These are phyloP conservation scores for Ichthyophthirius multifiliis DNA, from an alignment of 169 alveolate species.

Conservation along the genomic window DNA sequence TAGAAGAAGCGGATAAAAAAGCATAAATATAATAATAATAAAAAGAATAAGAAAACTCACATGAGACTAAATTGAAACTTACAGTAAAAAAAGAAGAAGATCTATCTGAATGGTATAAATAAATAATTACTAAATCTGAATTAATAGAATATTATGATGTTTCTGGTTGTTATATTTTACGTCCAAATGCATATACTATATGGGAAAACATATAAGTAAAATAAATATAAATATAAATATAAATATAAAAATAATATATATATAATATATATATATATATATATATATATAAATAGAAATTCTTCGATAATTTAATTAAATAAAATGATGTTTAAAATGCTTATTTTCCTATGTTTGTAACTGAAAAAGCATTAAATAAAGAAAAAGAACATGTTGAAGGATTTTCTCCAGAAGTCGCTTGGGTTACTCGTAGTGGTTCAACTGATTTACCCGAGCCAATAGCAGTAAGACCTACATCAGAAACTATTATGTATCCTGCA, in stretches of 20 bases:
- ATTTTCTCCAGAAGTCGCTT: conserved; percentile 99
- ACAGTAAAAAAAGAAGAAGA: conserved; percentile 74
- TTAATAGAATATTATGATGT: conserved; percentile 98
- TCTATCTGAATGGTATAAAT: conserved; percentile 86
- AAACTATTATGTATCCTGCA: conserved; percentile 99
- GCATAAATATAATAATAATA: conserved; percentile 49
- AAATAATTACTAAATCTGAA: conserved; percentile 95
- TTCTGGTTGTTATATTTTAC: conserved; percentile 98
- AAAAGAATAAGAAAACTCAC: conserved; percentile 39
- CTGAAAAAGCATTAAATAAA: conserved; percentile 93
- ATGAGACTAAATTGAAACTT: conserved; percentile 69
- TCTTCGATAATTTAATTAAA: conserved; percentile 41
- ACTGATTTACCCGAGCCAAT: conserved; percentile 94
- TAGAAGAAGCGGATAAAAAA: conserved; percentile 47
- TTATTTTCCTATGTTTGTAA: conserved; percentile 96
- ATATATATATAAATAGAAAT: neutral
- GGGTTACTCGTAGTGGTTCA: conserved; percentile 98
- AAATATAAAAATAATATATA: neutral
- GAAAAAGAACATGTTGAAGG: conserved; percentile 99
- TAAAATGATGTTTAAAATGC: conserved; percentile 88
- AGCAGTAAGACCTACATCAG: conserved; percentile 99
- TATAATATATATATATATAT: neutral
- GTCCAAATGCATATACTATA: conserved; percentile 96
- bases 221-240: neutral
- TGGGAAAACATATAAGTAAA: conserved; percentile 96